phyloP scores from a whole-genome alignment of 2,329 filamentous ascomycete species.

The Helicocarpus griseus region DNA sequence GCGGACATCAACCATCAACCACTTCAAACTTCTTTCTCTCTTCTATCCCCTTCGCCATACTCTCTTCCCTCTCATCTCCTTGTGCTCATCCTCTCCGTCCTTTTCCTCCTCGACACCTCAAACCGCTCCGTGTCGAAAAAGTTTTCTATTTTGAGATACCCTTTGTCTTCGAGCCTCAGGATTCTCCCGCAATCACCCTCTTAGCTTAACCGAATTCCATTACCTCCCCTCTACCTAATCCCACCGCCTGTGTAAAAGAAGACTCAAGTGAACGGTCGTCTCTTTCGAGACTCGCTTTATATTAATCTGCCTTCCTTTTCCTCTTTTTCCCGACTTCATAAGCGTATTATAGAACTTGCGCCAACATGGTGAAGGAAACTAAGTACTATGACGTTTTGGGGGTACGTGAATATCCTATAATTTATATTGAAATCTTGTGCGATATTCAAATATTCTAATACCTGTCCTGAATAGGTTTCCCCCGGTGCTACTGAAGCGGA shows the following conservation, averaged over 20 bases:
- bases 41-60: slow-evolving; percentile 10
- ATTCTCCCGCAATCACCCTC: background rate
- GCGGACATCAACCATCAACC: slow-evolving; percentile 7
- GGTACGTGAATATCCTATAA: too few species aligned
- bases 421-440: too few species aligned
- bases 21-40: slow-evolving; percentile 12
- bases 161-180: background rate
- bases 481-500: slow-evolving; percentile 73
- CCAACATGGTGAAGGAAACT: slow-evolving; percentile 43
- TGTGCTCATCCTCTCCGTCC: background rate
- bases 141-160: background rate
- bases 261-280: background rate
- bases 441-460: too few species aligned
- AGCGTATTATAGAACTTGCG: slow-evolving; percentile 4
- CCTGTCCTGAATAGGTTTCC: slow-evolving; percentile 48
- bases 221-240: background rate
- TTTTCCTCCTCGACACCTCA: background rate
- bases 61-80: slow-evolving; percentile 7
- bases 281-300: too few species aligned
- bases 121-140: background rate
- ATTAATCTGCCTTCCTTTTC: slow-evolving; percentile 10
- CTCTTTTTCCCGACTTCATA: slow-evolving; percentile 12
- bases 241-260: background rate
- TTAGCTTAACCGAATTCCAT: slow-evolving; percentile 3
- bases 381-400: slow-evolving; percentile 40